Conservation (phyloP, 139 green algal genomes). For the Monoraphidium neglectum region DNA sequence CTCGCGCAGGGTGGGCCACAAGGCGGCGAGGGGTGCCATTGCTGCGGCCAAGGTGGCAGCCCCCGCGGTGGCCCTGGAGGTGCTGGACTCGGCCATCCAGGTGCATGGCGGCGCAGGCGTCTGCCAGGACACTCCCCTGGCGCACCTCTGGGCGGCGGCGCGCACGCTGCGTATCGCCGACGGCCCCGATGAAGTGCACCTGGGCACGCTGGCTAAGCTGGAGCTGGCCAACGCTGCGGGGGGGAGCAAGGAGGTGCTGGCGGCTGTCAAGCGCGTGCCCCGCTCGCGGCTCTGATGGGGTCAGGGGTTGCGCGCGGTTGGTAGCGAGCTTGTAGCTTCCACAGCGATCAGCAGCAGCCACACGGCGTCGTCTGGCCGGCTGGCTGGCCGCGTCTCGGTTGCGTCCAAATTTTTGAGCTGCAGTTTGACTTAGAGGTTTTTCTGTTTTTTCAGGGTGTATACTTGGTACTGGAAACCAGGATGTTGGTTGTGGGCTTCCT, state of each 20-base stretch:
- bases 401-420: too few relatives aligned
- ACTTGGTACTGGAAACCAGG: too few relatives aligned
- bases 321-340: too few relatives aligned
- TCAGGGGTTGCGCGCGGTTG: too few relatives aligned
- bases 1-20: conserved; percentile 71
- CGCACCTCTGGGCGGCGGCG: conserved; percentile 78
- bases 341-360: too few relatives aligned
- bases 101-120: conserved; percentile 87
- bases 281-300: too few relatives aligned
- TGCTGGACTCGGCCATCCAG: conserved; percentile 92
- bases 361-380: too few relatives aligned
- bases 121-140: conserved; percentile 80
- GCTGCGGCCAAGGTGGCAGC: conserved; percentile 91
- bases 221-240: conserved; percentile 56
- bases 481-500: too few relatives aligned
- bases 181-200: conserved; percentile 96
- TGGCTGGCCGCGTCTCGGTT: too few relatives aligned
- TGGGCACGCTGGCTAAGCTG: conserved; percentile 87
- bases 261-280: neutral
- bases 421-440: too few relatives aligned
- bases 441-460: too few relatives aligned
- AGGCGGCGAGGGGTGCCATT: conserved; percentile 79
- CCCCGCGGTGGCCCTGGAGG: conserved; percentile 71
- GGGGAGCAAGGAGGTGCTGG: neutral
- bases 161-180: conserved; percentile 96